These are phyloP conservation scores for Leccinum uliginosum DNA, from an alignment of 768 basidiomycete species.

Conservation along the genomic window DNA sequence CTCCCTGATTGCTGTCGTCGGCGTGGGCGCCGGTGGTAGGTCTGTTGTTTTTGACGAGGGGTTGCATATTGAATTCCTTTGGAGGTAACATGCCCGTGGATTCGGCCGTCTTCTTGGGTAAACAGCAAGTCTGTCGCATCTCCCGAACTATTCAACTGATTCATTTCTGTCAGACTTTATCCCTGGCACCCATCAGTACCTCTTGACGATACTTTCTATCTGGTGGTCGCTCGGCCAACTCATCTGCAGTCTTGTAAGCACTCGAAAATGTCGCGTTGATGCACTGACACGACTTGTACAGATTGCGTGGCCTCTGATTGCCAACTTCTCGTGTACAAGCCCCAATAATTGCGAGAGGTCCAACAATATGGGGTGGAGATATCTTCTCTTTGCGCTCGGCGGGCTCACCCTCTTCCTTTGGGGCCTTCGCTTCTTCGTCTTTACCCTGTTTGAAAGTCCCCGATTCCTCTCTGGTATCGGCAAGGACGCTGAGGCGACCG, in stretches of 20 bases:
- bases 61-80: background rate
- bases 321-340: conserved; percentile 47
- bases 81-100: conserved; percentile 55
- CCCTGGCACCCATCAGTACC: conserved; percentile 52
- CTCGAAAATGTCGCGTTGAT: background rate
- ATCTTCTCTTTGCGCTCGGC: conserved; percentile 51
- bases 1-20: conserved; percentile 40
- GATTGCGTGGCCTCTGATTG: conserved; percentile 59
- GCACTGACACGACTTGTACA: conserved; percentile 9
- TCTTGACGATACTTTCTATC: conserved; percentile 52
- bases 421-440: conserved; percentile 47
- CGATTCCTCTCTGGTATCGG: conserved; percentile 54
- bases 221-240: conserved; percentile 60
- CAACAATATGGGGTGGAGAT: conserved; percentile 64
- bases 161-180: conserved; percentile 39
- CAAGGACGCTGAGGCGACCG: conserved; percentile 47
- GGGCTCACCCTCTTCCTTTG: conserved; percentile 49
- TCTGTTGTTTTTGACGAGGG: background rate
- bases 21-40: conserved; percentile 46
- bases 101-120: conserved; percentile 48
- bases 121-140: background rate
- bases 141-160: background rate
- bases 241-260: conserved; percentile 40
- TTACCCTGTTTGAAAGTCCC: conserved; percentile 53
- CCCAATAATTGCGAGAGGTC: conserved; percentile 34